Evolutionary conservation across 768 basidiomycete genomes (phyloP).

Genomic region (Chlorophyllum brunneum): DNA sequence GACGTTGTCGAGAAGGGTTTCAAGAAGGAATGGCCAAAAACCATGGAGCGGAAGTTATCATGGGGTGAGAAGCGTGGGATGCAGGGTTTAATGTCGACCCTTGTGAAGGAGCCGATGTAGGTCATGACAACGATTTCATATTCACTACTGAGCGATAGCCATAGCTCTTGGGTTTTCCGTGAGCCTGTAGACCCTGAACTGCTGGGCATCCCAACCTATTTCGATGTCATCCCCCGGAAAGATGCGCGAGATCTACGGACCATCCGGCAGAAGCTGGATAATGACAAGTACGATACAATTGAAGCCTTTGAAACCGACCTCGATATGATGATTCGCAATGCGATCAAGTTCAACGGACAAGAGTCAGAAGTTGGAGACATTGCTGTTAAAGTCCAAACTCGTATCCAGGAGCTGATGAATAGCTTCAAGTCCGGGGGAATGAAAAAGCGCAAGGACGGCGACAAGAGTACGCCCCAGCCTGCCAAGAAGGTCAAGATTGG

Average conservation of each 20-base stretch:
- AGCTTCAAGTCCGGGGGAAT: conserved; percentile 41
- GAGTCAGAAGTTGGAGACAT: conserved; percentile 76
- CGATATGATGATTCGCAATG: conserved; percentile 85
- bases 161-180: conserved; percentile 73
- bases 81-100: conserved; percentile 60
- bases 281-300: conserved; percentile 75
- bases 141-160: conserved; percentile 10
- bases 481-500: conserved; percentile 64
- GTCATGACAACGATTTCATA: conserved; percentile 22
- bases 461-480: conserved; percentile 59
- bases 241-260: conserved; percentile 84
- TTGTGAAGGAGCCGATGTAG: conserved; percentile 68
- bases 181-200: conserved; percentile 86
- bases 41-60: conserved; percentile 65
- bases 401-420: conserved; percentile 50
- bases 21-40: conserved; percentile 85
- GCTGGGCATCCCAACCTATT: conserved; percentile 84
- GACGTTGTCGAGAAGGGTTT: conserved; percentile 71
- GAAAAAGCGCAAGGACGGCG: conserved; percentile 77
- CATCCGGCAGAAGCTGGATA: conserved; percentile 77
- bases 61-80: conserved; percentile 80
- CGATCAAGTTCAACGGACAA: conserved; percentile 81
- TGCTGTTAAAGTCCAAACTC: conserved; percentile 46
- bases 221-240: conserved; percentile 78
- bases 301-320: conserved; percentile 84